phyloP scores from a whole-genome alignment of 805 yeast genomes.

The Kuraishia hungarica region DNA sequence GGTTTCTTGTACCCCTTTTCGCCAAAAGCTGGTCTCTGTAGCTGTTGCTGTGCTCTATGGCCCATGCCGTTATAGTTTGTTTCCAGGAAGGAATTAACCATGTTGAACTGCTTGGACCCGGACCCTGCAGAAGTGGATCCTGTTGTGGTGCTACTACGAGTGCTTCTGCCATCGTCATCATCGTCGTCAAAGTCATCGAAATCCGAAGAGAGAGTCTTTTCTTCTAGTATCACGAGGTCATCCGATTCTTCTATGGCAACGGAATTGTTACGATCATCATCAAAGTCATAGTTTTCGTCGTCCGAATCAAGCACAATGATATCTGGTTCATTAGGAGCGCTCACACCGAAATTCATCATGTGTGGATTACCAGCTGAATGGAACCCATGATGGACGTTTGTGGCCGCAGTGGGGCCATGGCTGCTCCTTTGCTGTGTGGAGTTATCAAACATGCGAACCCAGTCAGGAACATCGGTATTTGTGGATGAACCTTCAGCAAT shows the following conservation, averaged over 20 bases:
- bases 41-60: not conserved
- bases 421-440: not conserved
- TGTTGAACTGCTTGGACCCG: not conserved
- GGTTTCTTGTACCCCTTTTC: conserved; percentile 20
- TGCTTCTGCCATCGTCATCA: not conserved
- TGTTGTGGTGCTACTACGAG: not conserved
- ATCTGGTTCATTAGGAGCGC: conserved; percentile 12
- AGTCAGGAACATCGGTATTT: not conserved
- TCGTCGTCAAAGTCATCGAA: not conserved
- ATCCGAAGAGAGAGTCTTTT: not conserved
- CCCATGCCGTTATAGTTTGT: not conserved
- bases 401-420: not conserved
- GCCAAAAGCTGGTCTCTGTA: not conserved
- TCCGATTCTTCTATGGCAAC: not conserved
- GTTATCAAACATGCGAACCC: not conserved
- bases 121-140: not conserved
- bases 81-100: conserved; percentile 1
- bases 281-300: conserved; percentile 25
- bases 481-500: conserved; percentile 2
- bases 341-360: not conserved
- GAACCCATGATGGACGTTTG: not conserved
- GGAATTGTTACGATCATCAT: conserved; percentile 7
- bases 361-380: not conserved
- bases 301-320: conserved; percentile 32
- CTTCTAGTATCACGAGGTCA: not conserved